phyloP scores from a whole-genome alignment of 768 basidiomycete genomes.

The Mycena olivaceomarginata region DNA sequence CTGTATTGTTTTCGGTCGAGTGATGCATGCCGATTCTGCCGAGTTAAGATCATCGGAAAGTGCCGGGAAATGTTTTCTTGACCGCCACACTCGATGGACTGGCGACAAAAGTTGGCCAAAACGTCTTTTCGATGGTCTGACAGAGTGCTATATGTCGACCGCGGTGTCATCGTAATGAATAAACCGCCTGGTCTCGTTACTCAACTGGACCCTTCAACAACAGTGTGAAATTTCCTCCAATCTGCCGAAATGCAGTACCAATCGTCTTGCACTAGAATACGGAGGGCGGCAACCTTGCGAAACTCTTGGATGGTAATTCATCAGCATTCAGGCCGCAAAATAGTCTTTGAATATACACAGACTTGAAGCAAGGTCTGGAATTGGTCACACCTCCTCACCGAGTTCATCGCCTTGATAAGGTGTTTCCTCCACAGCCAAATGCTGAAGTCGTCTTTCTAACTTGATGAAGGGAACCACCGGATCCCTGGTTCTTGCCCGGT shows the following conservation, averaged over 20 bases:
- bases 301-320: slow-evolving; percentile 24
- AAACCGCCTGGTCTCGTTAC: slow-evolving; percentile 77
- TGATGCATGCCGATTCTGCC: background rate
- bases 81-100: slow-evolving; percentile 20
- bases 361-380: slow-evolving; percentile 55
- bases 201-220: slow-evolving; percentile 60
- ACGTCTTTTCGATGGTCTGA: slow-evolving; percentile 34
- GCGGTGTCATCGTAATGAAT: slow-evolving; percentile 71
- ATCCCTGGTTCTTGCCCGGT: slow-evolving; percentile 73
- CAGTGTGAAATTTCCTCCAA: slow-evolving; percentile 54
- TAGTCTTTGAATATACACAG: slow-evolving; percentile 21
- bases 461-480: slow-evolving; percentile 76
- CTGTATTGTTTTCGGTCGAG: too few relatives aligned
- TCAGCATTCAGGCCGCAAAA: background rate
- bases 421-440: slow-evolving; percentile 45
- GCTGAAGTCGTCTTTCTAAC: background rate
- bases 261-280: slow-evolving; percentile 43
- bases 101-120: slow-evolving; percentile 27
- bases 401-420: slow-evolving; percentile 84
- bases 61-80: background rate
- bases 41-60: background rate
- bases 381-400: slow-evolving; percentile 63
- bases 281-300: slow-evolving; percentile 21
- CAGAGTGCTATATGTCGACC: slow-evolving; percentile 70
- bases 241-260: slow-evolving; percentile 57